Conservation (phyloP, 305 asterid species). For the Fraxinus velutina region DNA sequence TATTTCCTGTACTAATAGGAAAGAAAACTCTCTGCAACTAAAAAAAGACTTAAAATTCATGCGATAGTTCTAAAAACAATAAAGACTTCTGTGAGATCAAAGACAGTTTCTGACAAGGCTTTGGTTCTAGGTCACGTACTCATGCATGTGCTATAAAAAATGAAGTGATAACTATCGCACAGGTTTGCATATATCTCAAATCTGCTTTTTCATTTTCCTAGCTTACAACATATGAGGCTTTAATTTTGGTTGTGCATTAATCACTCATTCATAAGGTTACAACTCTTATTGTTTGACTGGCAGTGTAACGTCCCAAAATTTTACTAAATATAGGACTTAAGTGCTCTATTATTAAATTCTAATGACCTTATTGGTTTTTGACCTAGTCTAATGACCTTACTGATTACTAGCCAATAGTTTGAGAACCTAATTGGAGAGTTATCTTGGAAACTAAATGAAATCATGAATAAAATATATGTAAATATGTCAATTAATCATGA, state of each 20-base stretch:
- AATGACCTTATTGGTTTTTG: too few relatives aligned
- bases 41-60: neutral
- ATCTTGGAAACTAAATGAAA: too few relatives aligned
- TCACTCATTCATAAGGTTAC: neutral
- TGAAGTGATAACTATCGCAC: neutral
- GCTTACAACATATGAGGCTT: neutral
- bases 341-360: too few relatives aligned
- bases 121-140: neutral
- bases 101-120: neutral
- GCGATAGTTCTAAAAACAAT: neutral
- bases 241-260: neutral
- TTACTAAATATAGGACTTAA: too few relatives aligned
- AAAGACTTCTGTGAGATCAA: neutral
- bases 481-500: too few relatives aligned
- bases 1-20: neutral
- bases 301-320: neutral
- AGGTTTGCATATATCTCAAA: neutral
- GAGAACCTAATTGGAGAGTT: too few relatives aligned
- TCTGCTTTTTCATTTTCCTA: neutral
- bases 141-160: neutral
- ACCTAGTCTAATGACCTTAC: too few relatives aligned
- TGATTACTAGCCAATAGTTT: too few relatives aligned
- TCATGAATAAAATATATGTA: too few relatives aligned
- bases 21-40: neutral
- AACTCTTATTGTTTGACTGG: neutral